phyloP scores from a whole-genome alignment of 352 stramenopile genomes.

The Phytophthora chlamydospora region DNA sequence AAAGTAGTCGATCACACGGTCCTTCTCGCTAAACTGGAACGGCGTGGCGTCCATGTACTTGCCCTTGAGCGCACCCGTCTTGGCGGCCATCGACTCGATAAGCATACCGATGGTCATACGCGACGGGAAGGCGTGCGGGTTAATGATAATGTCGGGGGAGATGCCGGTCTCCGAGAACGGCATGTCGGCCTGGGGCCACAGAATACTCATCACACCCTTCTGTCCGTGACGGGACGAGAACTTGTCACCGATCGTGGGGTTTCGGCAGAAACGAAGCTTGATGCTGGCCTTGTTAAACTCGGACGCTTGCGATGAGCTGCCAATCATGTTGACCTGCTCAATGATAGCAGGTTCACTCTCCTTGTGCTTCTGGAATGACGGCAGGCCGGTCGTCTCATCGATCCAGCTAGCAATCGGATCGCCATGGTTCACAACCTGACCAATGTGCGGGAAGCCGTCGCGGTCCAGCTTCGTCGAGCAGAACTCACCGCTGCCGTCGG shows the following conservation, averaged over 20 bases:
- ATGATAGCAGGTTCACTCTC: constrained; percentile 97
- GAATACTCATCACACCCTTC: constrained; percentile 99
- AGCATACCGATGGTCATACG: constrained; percentile 98
- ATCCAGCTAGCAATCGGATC: constrained; percentile 97
- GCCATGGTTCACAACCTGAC: constrained; percentile 94
- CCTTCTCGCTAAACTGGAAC: constrained; percentile 99
- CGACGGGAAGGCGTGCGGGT: constrained; percentile 98
- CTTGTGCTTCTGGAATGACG: constrained; percentile 96
- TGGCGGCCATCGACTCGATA: constrained; percentile 99
- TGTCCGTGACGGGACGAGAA: constrained; percentile 99
- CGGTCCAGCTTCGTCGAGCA: constrained; percentile 90
- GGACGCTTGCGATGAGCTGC: constrained; percentile 63
- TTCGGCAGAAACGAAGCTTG: constrained; percentile 98
- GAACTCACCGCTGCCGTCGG: constrained; percentile 65
- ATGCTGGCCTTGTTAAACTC: constrained; percentile 92
- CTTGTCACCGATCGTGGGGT: constrained; percentile 99
- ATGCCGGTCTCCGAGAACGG: constrained; percentile 99
- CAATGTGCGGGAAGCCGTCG: constrained; percentile 97
- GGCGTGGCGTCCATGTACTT: constrained; percentile 98
- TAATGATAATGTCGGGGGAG: constrained; percentile 99
- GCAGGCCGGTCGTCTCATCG: constrained; percentile 93
- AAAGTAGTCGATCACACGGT: constrained; percentile 99
- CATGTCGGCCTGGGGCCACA: constrained; percentile 99
- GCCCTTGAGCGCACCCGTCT: constrained; percentile 98
- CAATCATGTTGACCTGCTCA: constrained; percentile 94